Evolutionary conservation across 257 asterid species (phyloP).

Genomic region (Agastache rugosa): DNA sequence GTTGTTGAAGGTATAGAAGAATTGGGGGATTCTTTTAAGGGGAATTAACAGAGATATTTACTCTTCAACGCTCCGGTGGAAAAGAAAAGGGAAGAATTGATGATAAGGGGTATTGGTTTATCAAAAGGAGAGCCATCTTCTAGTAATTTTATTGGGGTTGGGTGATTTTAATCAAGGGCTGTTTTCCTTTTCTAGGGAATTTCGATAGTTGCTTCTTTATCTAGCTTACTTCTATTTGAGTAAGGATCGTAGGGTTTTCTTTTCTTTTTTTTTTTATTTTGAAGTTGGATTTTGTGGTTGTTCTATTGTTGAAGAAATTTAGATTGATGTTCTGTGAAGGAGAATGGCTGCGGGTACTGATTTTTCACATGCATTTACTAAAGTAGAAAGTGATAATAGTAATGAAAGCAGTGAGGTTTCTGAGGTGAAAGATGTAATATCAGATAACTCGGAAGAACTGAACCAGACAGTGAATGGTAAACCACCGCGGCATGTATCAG

Average conservation of each 20-base stretch:
- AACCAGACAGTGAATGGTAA: constrained; percentile 50
- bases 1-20: constrained; percentile 28
- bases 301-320: constrained; percentile 15
- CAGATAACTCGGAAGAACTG: constrained; percentile 48
- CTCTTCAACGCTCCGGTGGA: not conserved
- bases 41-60: constrained; percentile 11
- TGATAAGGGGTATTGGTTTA: constrained; percentile 23
- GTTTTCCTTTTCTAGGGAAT: not conserved
- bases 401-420: constrained; percentile 46
- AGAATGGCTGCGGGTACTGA: constrained; percentile 79
- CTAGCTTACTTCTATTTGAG: constrained; percentile 1
- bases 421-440: constrained; percentile 46
- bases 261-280: not conserved
- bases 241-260: not conserved
- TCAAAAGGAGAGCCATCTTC: constrained; percentile 15
- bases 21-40: constrained; percentile 16
- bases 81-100: not conserved
- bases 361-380: constrained; percentile 50
- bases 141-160: constrained; percentile 15
- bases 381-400: constrained; percentile 50
- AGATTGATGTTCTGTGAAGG: constrained; percentile 47
- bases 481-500: constrained; percentile 66
- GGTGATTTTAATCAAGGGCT: constrained; percentile 19
- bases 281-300: constrained; percentile 29
- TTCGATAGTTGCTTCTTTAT: constrained; percentile 1